Evolutionary conservation across 257 asterid genomes (phyloP).

Genomic region (Lantana camara): DNA sequence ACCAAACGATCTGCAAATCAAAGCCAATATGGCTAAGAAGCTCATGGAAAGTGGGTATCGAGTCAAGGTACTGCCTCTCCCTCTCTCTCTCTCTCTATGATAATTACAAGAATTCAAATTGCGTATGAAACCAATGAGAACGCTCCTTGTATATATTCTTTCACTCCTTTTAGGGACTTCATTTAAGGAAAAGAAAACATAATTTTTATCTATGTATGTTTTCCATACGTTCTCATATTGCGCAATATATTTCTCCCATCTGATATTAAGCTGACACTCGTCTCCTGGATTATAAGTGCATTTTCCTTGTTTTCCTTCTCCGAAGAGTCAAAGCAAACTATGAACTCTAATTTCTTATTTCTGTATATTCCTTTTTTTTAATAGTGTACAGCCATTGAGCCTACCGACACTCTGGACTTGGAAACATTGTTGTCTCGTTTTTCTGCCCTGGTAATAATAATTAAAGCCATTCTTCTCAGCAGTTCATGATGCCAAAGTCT

Average conservation of each 20-base stretch:
- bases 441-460: conserved; percentile 61
- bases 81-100: conserved; percentile 12
- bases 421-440: conserved; percentile 60
- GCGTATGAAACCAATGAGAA: conserved; percentile 1
- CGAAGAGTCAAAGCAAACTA: not conserved
- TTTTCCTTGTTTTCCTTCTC: not conserved
- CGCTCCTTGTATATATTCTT: not conserved
- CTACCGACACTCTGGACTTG: conserved; percentile 41
- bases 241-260: too few relatives aligned
- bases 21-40: conserved; percentile 78
- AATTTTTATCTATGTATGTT: not conserved
- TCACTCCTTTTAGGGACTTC: conserved; percentile 2
- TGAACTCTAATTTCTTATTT: conserved; percentile 11
- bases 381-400: conserved; percentile 67
- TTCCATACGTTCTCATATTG: too few relatives aligned
- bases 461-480: conserved; percentile 21
- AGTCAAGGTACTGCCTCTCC: conserved; percentile 67
- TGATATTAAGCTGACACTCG: too few relatives aligned
- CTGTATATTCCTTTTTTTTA: conserved; percentile 23
- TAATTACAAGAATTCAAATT: not conserved
- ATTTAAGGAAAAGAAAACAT: not conserved
- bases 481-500: conserved; percentile 15
- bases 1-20: conserved; percentile 66
- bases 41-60: conserved; percentile 81
- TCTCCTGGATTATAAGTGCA: not conserved